These are phyloP conservation scores for Blakeslea trispora DNA, from an alignment of 371 early-diverging fungal species.

Conservation along the genomic window DNA sequence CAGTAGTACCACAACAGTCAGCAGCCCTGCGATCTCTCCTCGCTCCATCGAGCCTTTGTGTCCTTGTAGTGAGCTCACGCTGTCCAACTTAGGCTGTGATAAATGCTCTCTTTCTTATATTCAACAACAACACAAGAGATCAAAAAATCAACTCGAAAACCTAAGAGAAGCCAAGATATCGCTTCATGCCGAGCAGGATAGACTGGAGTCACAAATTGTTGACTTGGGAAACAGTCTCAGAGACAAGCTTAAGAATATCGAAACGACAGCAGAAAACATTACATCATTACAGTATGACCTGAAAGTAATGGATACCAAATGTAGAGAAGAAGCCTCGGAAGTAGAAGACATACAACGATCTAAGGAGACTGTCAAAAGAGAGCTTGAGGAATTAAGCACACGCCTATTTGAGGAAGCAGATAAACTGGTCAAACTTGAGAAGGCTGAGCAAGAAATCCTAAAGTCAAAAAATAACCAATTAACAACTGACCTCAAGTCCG, in stretches of 20 bases:
- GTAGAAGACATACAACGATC: conserved; percentile 62
- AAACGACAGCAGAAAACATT: conserved; percentile 6
- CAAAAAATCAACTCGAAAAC: conserved; percentile 9
- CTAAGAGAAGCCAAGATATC: conserved; percentile 2
- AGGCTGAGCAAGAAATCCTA: conserved; percentile 47
- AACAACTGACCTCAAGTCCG: conserved; percentile 24
- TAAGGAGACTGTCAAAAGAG: conserved; percentile 66
- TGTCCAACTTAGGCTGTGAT: conserved; percentile 5
- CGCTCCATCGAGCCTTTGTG: conserved; percentile 5
- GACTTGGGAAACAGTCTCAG: conserved; percentile 1
- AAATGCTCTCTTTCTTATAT: conserved; percentile 7
- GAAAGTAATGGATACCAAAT: conserved; percentile 22
- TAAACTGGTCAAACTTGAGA: conserved; percentile 66
- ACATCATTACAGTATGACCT: conserved; percentile 25
- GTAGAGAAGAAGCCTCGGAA: conserved; percentile 59
- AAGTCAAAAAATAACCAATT: conserved; percentile 34
- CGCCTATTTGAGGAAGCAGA: conserved; percentile 75
- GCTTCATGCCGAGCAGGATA: conserved; percentile 5
- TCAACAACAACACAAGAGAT: conserved; percentile 2
- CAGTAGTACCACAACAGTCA: conserved; percentile 20
- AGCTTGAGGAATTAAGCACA: conserved; percentile 69
- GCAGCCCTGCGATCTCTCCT: conserved; percentile 22
- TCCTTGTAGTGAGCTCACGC: conserved; percentile 13
- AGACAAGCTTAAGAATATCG: conserved; percentile 6
- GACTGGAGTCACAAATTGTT: conserved; percentile 3